These are phyloP conservation scores for Raffaelea albimanens DNA, from an alignment of 2,329 filamentous ascomycete genomes.

Conservation along the genomic window DNA sequence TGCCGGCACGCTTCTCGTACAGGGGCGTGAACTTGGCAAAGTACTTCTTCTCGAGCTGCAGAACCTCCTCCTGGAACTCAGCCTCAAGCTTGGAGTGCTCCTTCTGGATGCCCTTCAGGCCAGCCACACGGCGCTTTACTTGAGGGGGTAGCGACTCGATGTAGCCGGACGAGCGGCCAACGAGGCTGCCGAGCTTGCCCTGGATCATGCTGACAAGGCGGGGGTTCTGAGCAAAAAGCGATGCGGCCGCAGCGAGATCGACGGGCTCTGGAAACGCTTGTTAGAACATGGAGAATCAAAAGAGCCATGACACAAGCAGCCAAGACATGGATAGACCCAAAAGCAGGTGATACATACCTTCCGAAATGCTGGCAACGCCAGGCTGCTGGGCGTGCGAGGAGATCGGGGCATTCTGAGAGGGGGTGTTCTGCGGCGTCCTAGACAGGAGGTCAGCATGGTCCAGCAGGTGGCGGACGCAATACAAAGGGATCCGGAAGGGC, in stretches of 20 bases:
- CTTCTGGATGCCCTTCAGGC: constrained; percentile 96
- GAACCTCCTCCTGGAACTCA: constrained; percentile 96
- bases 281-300: too few species aligned
- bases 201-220: constrained; percentile 95
- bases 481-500: neutral
- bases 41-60: constrained; percentile 98
- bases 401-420: constrained; percentile 89
- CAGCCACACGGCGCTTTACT: constrained; percentile 87
- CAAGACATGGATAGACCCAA: too few species aligned
- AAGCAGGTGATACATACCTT: constrained; percentile 50
- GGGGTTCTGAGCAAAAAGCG: constrained; percentile 92
- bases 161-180: constrained; percentile 93
- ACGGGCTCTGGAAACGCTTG: constrained; percentile 63
- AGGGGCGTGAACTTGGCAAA: constrained; percentile 97
- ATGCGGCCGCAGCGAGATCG: constrained; percentile 77
- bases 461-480: neutral
- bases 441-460: constrained; percentile 15
- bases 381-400: constrained; percentile 96
- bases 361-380: constrained; percentile 87
- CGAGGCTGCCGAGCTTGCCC: constrained; percentile 84
- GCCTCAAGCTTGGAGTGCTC: constrained; percentile 97
- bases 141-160: constrained; percentile 87
- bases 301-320: too few species aligned
- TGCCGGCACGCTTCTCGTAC: constrained; percentile 88
- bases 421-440: constrained; percentile 98